Evolutionary conservation across 2,329 filamentous ascomycete species (phyloP), one percentile per base, ranked within the genome.

Genomic region (Trichophyton equinum): DNA sequence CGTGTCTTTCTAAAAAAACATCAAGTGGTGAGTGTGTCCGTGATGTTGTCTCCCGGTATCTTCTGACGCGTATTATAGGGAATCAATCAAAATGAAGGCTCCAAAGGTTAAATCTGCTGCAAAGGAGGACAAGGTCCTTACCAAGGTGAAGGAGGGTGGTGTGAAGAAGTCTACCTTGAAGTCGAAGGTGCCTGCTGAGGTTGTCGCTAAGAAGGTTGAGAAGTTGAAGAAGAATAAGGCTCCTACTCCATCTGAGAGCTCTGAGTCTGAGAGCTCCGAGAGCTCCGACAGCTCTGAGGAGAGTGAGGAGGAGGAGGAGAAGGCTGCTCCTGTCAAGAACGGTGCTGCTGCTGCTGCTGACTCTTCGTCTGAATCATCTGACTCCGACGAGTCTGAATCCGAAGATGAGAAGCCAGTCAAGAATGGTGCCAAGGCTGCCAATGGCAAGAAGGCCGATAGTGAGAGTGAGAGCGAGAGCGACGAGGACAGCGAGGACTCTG

Each of bases 131-230:
- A 77, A 77, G 71, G 67, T 72, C 66, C 62, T 78, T 65, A 72
- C 67, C 70, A 78, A 78, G 71, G 77, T 77, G 68, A 79, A 79
- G 72, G 72, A 74, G 65, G 71, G 72, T 62, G 75, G 72, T 63
- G 72, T 79, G 61, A 71, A 72, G 65, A 79, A 79, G 71, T 66
- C 74, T 49, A 73, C 73, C 66, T 67, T 69, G 8, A 67, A 65
- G 53, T 60, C 66, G 61, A 75, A 74, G 44, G 44, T 20, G 66
- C 58, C 30, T 11, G 66, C 60, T 3, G 62, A 65, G 33, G 61
- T 38, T 38, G 59, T 62, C 27, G 63, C 63, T 40, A 66, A 65
- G 49, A 62, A 64, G 51, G 57, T 62, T 27, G 60, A 51, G 53
- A 58, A 64, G 55, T 38, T 13, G 33, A 38, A 38, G 33, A 63